Base-by-base conservation (phyloP, 2,329 filamentous ascomycete species). In the Fusarium coffeatum region DNA sequence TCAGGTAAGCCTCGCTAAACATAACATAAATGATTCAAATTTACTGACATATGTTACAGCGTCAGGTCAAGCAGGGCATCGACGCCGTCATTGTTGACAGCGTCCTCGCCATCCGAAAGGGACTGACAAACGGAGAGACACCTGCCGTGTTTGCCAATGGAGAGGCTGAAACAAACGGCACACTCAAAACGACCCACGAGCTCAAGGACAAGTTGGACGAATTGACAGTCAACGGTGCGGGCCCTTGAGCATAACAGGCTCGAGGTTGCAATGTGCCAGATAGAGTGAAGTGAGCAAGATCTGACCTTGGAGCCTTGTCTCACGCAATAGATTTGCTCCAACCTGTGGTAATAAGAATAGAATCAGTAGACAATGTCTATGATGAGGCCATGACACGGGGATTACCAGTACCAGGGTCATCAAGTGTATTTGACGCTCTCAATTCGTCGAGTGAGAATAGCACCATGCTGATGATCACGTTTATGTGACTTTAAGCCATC, bases 51-150 rank as follows among this genome's bases (percentile, higher is more conserved):
- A 47, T 25, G 15, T 53, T 73, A 71, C 77, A 94, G 90, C 83
- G 91, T 68, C 96, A 99, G 90, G 93, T 97, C 12, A 92, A 93
- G 57, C 93, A 98, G 80, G 95, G 96, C 49, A 98, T 99, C 66
- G 96, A 99, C 78, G 96, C 96, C 2, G 95, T 99, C 56, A 99
- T 99, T 76, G 96, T 98, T 16, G 96, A 99, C 78, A 96, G 89
- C 67, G 95, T 99, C 5, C 87, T 98, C 30, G 93, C 93, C 42
- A 98, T 99, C 72, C 90, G 95, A 48, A 94, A 97, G 80, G 95
- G 93, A 1, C 86, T 99, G 66, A 96, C 93, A 6, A 79, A 66
- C 47, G 72, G 69, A 22, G 77, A 78, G 20, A 55, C 74, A 9
- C 66, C 66, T 16, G 50, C 60, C 13, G 66, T 66, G 45, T 43